Evolutionary conservation across 805 yeast species (phyloP), one percentile per base, ranked within the genome.

Genomic region (Limtongozyma cylindracea): DNA sequence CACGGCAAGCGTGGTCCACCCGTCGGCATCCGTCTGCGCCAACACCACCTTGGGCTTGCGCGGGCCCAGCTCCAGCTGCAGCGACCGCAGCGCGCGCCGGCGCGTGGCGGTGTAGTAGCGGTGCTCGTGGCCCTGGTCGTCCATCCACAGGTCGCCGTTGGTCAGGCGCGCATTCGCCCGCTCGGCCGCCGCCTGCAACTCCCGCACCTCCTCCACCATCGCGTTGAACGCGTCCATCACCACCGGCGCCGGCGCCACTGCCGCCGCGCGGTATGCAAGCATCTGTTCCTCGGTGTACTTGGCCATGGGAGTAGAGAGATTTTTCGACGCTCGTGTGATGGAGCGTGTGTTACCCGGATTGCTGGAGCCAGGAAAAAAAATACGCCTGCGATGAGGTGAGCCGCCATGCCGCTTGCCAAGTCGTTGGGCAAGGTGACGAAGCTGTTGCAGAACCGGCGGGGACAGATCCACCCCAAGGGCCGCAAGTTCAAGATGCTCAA

Each of bases 401-500:
- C n/a, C n/a, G 9, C 21, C 13, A 69, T 71, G 82, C 78, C 78
- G 10, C 45, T 68, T 28, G 70, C 64, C 10, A 74, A 72, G 35
- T 63, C 63, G 28, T 49, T 76, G 23, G 41, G 52, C 12, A 74
- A 73, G 34, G 71, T 76, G 17, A 53, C 60, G 30, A 69, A 69
- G 44, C 53, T 56, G 31, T 45, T 67, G 24, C 48, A 60, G 25
- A 56, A 56, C 33, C 35, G 31, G 19, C 61, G 58, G 19, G 62
- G 59, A 20, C 50, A 60, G 18, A 48, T 73, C 31, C 96, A 84
- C 39, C 88, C 91, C 12, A 71, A 69, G 36, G 93, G 95, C 7
- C 60, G 94, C 24, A 84, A 80, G 43, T 72, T 78, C 42, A 71
- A 71, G 43, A 77, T 72, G 39, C 48, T 84, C 23, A 69, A 69